Evolutionary conservation across 768 basidiomycete species (phyloP).

Genomic region (Trametes coccinea): DNA sequence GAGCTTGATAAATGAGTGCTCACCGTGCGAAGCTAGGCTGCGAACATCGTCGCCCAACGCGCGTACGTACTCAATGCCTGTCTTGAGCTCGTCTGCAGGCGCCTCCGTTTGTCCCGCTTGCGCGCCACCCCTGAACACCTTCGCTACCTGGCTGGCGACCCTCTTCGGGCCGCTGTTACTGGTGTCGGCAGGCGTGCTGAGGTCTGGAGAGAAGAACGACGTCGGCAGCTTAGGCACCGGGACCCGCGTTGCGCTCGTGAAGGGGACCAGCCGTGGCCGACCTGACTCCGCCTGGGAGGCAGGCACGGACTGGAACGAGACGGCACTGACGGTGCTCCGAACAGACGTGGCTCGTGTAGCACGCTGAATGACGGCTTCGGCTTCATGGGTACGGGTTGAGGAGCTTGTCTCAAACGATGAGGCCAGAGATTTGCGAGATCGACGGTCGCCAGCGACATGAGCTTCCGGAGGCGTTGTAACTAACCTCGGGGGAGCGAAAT

Average conservation of each 20-base stretch:
- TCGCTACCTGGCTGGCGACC: constrained; percentile 66
- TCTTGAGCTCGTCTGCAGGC: constrained; percentile 64
- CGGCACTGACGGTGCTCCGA: constrained; percentile 45
- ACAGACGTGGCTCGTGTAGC: constrained; percentile 57
- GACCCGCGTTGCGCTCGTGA: constrained; percentile 66
- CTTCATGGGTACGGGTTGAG: constrained; percentile 39
- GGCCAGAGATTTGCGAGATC: constrained; percentile 15
- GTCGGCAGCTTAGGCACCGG: constrained; percentile 55
- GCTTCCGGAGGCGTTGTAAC: constrained; percentile 38
- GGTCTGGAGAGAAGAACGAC: constrained; percentile 15
- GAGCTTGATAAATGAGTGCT: constrained; percentile 23
- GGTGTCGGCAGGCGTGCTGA: neutral
- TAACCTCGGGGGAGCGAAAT: constrained; percentile 64
- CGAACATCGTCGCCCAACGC: constrained; percentile 58
- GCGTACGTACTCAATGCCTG: constrained; percentile 71
- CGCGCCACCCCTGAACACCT: constrained; percentile 46
- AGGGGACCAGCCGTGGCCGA: constrained; percentile 68
- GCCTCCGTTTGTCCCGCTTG: constrained; percentile 32
- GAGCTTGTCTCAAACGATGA: constrained; percentile 34
- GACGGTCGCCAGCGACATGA: constrained; percentile 36
- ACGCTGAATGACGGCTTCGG: constrained; percentile 47
- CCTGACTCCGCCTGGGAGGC: neutral
- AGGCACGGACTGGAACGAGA: constrained; percentile 33
- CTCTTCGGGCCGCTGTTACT: constrained; percentile 33
- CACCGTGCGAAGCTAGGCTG: constrained; percentile 20